Conservation (phyloP, 495 filamentous ascomycete genomes). For the Tuber aestivum region DNA sequence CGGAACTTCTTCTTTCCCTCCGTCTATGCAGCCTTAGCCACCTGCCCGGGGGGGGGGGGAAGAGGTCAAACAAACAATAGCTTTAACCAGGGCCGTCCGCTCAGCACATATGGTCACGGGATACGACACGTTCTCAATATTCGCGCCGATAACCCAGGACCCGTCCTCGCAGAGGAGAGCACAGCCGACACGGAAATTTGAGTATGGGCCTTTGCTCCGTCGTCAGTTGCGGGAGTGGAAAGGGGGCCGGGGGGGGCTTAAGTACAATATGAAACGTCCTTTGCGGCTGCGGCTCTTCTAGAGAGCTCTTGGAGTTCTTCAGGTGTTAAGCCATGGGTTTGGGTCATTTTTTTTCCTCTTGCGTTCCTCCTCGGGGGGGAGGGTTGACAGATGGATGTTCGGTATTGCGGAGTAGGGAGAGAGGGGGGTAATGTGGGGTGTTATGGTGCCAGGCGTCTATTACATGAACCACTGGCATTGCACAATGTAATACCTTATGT, state of each 20-base stretch:
- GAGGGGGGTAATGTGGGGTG: neutral
- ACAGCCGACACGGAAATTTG: constrained; percentile 83
- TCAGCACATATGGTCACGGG: constrained; percentile 94
- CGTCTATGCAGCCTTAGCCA: constrained; percentile 39
- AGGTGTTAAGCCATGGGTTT: constrained; percentile 50
- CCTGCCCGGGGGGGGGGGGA: neutral
- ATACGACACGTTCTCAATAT: constrained; percentile 91
- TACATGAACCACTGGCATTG: too few relatives aligned
- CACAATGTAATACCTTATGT: too few relatives aligned
- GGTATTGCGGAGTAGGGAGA: neutral
- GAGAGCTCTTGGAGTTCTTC: constrained; percentile 59
- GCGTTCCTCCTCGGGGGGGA: neutral
- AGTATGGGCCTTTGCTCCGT: constrained; percentile 65
- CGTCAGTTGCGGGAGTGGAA: neutral
- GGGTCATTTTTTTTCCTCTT: constrained; percentile 19
- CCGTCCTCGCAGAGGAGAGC: constrained; percentile 62
- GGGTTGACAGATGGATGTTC: neutral
- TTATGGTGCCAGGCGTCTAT: too few relatives aligned
- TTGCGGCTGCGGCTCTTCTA: constrained; percentile 57
- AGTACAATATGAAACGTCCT: constrained; percentile 70
- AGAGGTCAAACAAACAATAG: constrained; percentile 53
- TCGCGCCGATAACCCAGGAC: constrained; percentile 67
- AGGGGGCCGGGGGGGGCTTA: neutral
- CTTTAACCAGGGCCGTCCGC: constrained; percentile 72
- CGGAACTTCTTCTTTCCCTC: constrained; percentile 65